phyloP scores from a whole-genome alignment of 805 yeast species.

The Saccharomycopsis sp. region DNA sequence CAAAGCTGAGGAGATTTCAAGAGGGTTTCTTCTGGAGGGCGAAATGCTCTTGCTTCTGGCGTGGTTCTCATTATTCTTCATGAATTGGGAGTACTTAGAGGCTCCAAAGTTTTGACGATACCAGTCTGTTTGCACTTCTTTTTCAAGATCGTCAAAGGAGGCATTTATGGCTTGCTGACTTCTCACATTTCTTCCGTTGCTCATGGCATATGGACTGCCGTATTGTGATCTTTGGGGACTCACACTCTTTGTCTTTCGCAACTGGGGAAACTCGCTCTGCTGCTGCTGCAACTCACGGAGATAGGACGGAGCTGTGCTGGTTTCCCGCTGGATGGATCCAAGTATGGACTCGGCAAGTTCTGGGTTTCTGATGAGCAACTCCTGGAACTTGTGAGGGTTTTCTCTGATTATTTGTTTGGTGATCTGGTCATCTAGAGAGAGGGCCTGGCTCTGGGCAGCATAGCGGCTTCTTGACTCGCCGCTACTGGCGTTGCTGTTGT shows the following conservation, averaged over 20 bases:
- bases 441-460: neutral
- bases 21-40: neutral
- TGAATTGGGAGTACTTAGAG: conserved; percentile 13
- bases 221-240: neutral
- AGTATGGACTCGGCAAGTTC: conserved; percentile 15
- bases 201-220: neutral
- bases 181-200: conserved; percentile 1
- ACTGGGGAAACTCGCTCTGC: neutral
- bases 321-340: neutral
- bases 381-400: conserved; percentile 17
- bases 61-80: conserved; percentile 1
- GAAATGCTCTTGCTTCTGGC: neutral
- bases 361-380: conserved; percentile 17
- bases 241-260: neutral
- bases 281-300: too few species aligned
- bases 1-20: conserved; percentile 9
- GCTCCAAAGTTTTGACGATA: conserved; percentile 16
- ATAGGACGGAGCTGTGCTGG: neutral
- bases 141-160: conserved; percentile 30
- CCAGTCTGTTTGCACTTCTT: conserved; percentile 30
- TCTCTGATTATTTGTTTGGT: conserved; percentile 16
- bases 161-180: conserved; percentile 11
- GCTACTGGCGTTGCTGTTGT: neutral
- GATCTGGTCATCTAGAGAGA: conserved; percentile 2
- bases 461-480: neutral